phyloP scores from a whole-genome alignment of 73 alveolate genomes.

The Breviolum minutum region DNA sequence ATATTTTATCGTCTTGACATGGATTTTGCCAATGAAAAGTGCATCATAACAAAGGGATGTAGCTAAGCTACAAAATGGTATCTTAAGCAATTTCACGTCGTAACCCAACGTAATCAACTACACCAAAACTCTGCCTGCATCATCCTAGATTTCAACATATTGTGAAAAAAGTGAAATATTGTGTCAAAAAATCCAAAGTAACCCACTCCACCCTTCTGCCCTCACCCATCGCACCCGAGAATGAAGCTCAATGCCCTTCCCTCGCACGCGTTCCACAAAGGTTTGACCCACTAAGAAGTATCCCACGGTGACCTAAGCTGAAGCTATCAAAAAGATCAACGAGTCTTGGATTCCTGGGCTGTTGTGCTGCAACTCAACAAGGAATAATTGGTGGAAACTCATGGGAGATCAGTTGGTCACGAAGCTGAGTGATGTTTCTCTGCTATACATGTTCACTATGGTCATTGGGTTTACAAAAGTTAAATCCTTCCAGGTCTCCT shows the following conservation, averaged over 20 bases:
- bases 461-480: no score
- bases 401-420: neutral
- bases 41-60: no score
- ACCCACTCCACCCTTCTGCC: no score
- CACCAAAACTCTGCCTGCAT: no score
- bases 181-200: no score
- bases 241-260: conserved; percentile 42
- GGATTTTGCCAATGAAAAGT: no score
- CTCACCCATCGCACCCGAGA: neutral
- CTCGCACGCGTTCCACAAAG: conserved; percentile 33
- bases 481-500: neutral
- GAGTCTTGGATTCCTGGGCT: neutral
- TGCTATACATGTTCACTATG: neutral
- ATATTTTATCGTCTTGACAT: no score
- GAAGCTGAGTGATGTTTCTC: neutral
- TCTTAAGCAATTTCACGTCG: no score
- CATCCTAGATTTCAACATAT: neutral
- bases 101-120: no score
- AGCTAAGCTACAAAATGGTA: no score
- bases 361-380: neutral
- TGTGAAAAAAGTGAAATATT: no score
- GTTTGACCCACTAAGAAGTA: conserved; percentile 41
- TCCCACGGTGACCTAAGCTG: conserved; percentile 12
- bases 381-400: neutral
- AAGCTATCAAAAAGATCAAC: neutral